phyloP scores from a whole-genome alignment of 306 rosid genomes.

The Lathyrus tuberosus region DNA sequence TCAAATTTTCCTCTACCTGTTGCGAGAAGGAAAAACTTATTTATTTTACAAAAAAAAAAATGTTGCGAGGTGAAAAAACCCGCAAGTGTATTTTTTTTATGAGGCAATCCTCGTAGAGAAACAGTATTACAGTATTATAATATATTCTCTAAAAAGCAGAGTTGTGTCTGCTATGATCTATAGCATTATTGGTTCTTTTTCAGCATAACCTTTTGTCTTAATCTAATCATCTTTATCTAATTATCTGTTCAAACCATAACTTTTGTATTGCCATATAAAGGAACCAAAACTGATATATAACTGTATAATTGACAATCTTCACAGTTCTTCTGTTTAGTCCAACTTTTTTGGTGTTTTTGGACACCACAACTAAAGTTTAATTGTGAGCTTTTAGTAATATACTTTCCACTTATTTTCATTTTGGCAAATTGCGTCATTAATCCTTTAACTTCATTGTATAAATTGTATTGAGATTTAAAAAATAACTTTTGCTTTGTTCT shows the following conservation, averaged over 20 bases:
- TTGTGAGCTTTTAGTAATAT: background rate
- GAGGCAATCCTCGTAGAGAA: slow-evolving; percentile 76
- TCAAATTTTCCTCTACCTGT: no score
- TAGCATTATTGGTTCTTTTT: slow-evolving; percentile 65
- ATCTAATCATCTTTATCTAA: slow-evolving; percentile 46
- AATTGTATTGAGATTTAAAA: no score
- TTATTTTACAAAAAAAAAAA: no score
- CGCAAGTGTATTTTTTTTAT: no score
- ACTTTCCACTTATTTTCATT: background rate
- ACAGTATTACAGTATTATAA: slow-evolving; percentile 68
- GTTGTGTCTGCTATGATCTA: slow-evolving; percentile 63
- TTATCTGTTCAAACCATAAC: slow-evolving; percentile 42
- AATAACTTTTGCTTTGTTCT: no score
- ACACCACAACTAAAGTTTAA: slow-evolving; percentile 9
- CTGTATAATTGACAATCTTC: slow-evolving; percentile 38
- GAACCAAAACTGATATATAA: slow-evolving; percentile 11
- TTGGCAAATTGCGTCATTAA: no score
- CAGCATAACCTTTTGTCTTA: slow-evolving; percentile 66
- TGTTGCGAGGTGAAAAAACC: no score
- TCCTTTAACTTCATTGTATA: background rate
- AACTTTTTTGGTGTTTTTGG: slow-evolving; percentile 27
- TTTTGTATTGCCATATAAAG: slow-evolving; percentile 43
- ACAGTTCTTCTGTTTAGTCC: slow-evolving; percentile 19
- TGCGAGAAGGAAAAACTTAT: no score
- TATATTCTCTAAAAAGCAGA: slow-evolving; percentile 84